Evolutionary conservation across 2,329 filamentous ascomycete genomes (phyloP).

Genomic region (Aspergillus sp.): DNA sequence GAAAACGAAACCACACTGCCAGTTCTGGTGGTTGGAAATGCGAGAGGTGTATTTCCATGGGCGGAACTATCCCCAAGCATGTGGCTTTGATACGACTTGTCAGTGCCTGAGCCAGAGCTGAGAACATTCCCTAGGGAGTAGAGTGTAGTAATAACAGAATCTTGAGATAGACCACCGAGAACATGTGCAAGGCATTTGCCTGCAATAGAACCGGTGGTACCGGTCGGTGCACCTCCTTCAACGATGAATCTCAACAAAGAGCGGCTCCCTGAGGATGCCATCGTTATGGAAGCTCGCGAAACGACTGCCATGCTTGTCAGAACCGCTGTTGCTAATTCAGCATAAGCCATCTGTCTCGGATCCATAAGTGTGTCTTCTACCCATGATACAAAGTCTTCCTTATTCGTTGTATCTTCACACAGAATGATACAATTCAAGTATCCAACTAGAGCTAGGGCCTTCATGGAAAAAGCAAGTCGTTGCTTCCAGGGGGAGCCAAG

Average conservation of each 20-base stretch:
- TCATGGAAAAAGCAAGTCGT: slow-evolving; percentile 79
- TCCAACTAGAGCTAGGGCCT: slow-evolving; percentile 76
- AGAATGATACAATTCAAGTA: slow-evolving; percentile 84
- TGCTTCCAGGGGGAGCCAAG: slow-evolving; percentile 86
- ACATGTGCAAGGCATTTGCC: slow-evolving; percentile 83
- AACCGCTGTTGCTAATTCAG: slow-evolving; percentile 73
- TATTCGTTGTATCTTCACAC: slow-evolving; percentile 77
- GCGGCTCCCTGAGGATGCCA: slow-evolving; percentile 74
- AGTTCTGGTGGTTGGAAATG: slow-evolving; percentile 35
- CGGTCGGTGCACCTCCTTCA: slow-evolving; percentile 68
- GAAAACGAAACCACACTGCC: slow-evolving; percentile 68
- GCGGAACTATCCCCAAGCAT: slow-evolving; percentile 42
- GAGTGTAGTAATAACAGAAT: slow-evolving; percentile 89
- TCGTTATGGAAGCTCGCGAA: slow-evolving; percentile 71
- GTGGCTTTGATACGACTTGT: slow-evolving; percentile 45
- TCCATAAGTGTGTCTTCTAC: slow-evolving; percentile 81
- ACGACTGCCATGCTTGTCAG: slow-evolving; percentile 81
- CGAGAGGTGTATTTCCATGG: slow-evolving; percentile 51
- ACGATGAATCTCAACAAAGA: slow-evolving; percentile 85
- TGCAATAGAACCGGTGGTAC: slow-evolving; percentile 71
- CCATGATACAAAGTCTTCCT: slow-evolving; percentile 78
- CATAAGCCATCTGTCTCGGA: slow-evolving; percentile 77
- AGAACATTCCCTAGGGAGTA: slow-evolving; percentile 97
- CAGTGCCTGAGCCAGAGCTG: slow-evolving; percentile 65
- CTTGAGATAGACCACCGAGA: slow-evolving; percentile 79